A percentile compares a stretch with the other conserved stretches of the same genome.
phyloP scores from a whole-genome alignment of 2,329 filamentous ascomycete species.

The Chaetomium olivaceum region DNA sequence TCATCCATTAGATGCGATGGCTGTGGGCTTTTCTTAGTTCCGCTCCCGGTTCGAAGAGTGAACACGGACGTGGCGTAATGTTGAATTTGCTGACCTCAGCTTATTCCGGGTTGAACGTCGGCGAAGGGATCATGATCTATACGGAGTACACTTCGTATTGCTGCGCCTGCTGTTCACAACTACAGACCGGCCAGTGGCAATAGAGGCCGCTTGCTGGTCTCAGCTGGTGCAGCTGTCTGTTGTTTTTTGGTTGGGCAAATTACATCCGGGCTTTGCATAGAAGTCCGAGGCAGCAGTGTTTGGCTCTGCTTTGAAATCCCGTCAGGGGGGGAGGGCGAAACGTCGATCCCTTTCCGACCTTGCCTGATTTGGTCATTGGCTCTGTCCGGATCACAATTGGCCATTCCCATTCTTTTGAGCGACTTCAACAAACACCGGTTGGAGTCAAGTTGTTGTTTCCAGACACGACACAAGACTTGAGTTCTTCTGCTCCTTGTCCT shows the following conservation, averaged over 20 bases:
- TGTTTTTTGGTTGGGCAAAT: background rate
- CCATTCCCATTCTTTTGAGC: background rate
- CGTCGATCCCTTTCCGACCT: background rate
- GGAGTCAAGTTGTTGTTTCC: background rate
- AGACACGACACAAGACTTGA: background rate
- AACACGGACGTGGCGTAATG: too few relatives aligned
- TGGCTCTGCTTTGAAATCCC: background rate
- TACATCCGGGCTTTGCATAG: background rate
- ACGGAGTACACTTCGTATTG: too few relatives aligned
- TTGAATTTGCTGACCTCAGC: too few relatives aligned
- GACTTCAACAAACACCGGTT: background rate
- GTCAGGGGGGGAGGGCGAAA: background rate
- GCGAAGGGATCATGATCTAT: too few relatives aligned
- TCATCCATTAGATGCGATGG: too few relatives aligned
- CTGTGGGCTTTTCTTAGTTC: too few relatives aligned
- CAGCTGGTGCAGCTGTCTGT: background rate
- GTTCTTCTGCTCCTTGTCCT: background rate
- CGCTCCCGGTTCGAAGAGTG: too few relatives aligned
- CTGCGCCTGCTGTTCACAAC: too few relatives aligned
- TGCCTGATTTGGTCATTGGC: background rate
- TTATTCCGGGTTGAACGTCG: too few relatives aligned
- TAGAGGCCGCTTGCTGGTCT: background rate
- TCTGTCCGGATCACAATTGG: background rate
- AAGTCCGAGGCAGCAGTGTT: background rate
- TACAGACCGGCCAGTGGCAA: background rate